Evolutionary conservation across 1,284 basidiomycete genomes (phyloP).

Genomic region (Chiua sp.): DNA sequence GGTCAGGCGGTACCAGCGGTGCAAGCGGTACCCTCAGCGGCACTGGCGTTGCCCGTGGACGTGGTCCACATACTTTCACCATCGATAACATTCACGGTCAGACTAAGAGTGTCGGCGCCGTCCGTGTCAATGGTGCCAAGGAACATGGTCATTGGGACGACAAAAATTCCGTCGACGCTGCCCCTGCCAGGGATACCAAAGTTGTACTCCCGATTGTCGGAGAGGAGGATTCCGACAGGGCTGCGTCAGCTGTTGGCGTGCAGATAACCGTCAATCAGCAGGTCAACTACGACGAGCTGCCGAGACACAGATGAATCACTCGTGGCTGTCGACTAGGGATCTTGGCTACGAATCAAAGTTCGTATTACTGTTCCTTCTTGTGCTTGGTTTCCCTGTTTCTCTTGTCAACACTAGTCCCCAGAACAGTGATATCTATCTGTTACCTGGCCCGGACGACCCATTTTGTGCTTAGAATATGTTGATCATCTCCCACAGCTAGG

Average conservation of each 20-base stretch:
- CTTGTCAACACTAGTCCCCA: conserved; percentile 7
- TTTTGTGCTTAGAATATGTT: conserved; percentile 1
- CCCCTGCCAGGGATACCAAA: conserved; percentile 47
- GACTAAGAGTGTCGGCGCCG: conserved; percentile 49
- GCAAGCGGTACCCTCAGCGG: conserved; percentile 37
- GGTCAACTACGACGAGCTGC: conserved; percentile 51
- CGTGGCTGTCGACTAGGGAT: not conserved
- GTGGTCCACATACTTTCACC: conserved; percentile 61
- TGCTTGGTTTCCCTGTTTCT: not conserved
- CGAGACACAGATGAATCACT: conserved; percentile 22
- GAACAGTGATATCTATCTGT: conserved; percentile 2
- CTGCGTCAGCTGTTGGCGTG: conserved; percentile 43
- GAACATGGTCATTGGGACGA: conserved; percentile 47
- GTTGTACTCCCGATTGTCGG: conserved; percentile 41
- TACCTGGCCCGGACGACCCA: not conserved
- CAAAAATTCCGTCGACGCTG: conserved; percentile 54
- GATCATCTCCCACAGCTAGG: not conserved
- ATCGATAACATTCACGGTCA: conserved; percentile 60
- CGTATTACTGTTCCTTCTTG: not conserved
- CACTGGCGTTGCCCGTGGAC: conserved; percentile 42
- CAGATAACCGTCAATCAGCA: conserved; percentile 62
- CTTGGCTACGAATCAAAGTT: not conserved
- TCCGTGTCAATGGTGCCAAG: conserved; percentile 26
- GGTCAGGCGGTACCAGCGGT: conserved; percentile 46
- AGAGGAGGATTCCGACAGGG: conserved; percentile 33